Evolutionary conservation across 768 basidiomycete species (phyloP), one percentile per base, ranked within the genome.

Genomic region (Trametes cinnabarina): DNA sequence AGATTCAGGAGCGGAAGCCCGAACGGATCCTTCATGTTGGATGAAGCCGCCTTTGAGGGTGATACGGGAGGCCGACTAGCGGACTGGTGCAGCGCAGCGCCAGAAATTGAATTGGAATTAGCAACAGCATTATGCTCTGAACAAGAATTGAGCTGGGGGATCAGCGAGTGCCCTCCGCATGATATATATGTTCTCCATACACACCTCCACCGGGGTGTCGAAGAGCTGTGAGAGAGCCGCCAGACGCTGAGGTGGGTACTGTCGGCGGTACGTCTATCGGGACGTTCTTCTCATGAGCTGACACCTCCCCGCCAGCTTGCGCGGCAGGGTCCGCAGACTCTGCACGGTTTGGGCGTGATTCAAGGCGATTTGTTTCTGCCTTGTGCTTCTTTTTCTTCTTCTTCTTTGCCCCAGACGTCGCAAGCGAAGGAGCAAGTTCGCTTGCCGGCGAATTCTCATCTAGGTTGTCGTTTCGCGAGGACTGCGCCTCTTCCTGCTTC

Each of bases 1-100:
- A 88, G 74, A 64, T 87, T 87, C 25, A 88, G 71, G 19, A 88
- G 59, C 14, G 83, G 80, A 3, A 73, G 15, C 2, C 35, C 58
- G 10, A 51, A 22, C 3, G 55, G 55, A 42, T 43, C 51, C 11
- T 57, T 44, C 17, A 40, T 37, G 14, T 7, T 37, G 14, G 40
- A 34, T n/a, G 62, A 9, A 8, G 48, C 19, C 20, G 8, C 50
- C 30, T 44, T 41, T 10, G 34, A 15, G 2, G 54, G n/a, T n/a
- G 43, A 30, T 14, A 17, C 12, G 30, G 30, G 6, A 32, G 30
- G 30, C 12, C 12, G 30, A 32, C 6, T 32, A 32, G 30, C 30
- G 30, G 30, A 12, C 12, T 6, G 6, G 7, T 6, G 30, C 30
- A 32, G 30, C 30, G 41, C 20, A 42, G 11, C 19, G 19, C 5